Base-by-base conservation (phyloP, 257 asterid species). In the Henckelia pumila region DNA sequence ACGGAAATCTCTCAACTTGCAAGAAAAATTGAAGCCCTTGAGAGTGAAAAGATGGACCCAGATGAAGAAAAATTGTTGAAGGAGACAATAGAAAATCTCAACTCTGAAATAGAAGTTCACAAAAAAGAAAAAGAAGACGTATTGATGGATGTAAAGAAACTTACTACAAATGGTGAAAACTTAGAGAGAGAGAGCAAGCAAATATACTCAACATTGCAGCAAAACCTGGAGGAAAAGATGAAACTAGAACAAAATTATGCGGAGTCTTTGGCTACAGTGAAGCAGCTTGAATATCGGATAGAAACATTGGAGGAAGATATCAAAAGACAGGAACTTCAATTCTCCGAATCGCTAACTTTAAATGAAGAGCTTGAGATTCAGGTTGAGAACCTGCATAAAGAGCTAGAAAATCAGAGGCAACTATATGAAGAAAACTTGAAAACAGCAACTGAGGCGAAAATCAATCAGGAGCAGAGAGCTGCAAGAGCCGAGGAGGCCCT, bases 381-480 rank as follows among this genome's bases (percentile, higher is more conserved):
- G 69, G 84, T 88, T 70, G 79, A 78, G 70, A 79, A 70, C 72
- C 81, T 89, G 77, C 89, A 83, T 75, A 82, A 86, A 68, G 92
- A 88, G 78, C 70, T 89, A 64, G 86, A 84, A 77, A 77, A 62
- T 29, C 87, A 85, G 79, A 80, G 79, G 40, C 83, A 64, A 70
- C 79, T 70, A 59, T 86, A 82, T 68, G 83, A 83, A 71, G 85
- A 82, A 61, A 82, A 86, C 35, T 70, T 88, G 68, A 77, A 81
- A 80, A 80, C 71, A 70, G 75, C 79, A 21, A 78, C 78, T 61
- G 74, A 74, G 67, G 85, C 76, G 37, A 89, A 79, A 78, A 74
- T 73, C 50, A 81, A 79, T 72, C 88, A 76, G 85, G 98, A 89
- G 79, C 85, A 84, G 64, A 86, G 92, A 83, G 96, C 96, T 59